Conservation (phyloP, 2,329 filamentous ascomycete genomes). For the Penicillium sp. region DNA sequence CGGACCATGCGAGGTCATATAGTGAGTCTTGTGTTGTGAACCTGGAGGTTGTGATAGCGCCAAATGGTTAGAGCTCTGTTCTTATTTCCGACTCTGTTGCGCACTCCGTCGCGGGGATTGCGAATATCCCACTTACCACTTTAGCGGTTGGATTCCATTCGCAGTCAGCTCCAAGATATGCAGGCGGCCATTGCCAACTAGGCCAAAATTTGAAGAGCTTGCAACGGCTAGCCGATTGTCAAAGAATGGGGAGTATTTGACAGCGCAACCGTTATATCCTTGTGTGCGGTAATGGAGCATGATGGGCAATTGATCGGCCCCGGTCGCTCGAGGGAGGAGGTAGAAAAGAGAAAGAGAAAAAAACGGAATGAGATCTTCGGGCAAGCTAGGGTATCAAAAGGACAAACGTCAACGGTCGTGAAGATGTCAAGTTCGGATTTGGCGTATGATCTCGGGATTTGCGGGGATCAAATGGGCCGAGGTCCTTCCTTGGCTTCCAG, state of each 20-base stretch:
- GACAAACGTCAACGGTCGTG: not conserved
- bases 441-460: conserved; percentile 19
- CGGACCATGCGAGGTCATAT: conserved; percentile 93
- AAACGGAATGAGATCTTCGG: not conserved
- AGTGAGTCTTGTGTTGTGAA: conserved; percentile 97
- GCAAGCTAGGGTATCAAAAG: conserved; percentile 11
- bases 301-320: conserved; percentile 23
- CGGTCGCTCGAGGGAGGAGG: conserved; percentile 2
- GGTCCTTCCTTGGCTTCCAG: conserved; percentile 16
- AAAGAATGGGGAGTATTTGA: conserved; percentile 98
- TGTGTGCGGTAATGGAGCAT: conserved; percentile 95
- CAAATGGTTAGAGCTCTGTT: not conserved
- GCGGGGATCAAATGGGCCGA: conserved; percentile 27
- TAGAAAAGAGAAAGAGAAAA: not conserved
- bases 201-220: conserved; percentile 89
- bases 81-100: not conserved
- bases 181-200: conserved; percentile 90
- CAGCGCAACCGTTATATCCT: conserved; percentile 92
- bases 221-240: conserved; percentile 91
- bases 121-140: conserved; percentile 57
- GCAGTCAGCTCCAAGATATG: conserved; percentile 81
- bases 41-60: conserved; percentile 44
- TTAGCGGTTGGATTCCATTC: conserved; percentile 78
- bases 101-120: not conserved
- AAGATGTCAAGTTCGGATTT: conserved; percentile 9